Base-by-base conservation (phyloP, 257 asterid genomes). In the Solanum neorickii region DNA sequence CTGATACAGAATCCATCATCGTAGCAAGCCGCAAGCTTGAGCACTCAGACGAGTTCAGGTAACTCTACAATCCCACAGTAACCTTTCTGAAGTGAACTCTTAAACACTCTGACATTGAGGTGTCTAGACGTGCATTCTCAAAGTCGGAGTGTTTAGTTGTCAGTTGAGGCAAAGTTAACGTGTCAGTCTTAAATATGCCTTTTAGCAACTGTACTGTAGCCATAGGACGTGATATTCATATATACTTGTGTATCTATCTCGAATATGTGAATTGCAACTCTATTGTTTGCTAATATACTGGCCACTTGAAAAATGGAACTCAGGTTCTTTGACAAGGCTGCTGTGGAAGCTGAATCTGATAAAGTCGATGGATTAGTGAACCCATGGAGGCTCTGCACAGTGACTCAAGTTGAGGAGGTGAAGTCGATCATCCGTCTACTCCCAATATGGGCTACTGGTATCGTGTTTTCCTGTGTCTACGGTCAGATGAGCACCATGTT, bases 401-500 rank as follows among this genome's bases (percentile, higher is more conserved):
- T 91, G 29, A 96, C 98, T 11, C 99, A 96, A 90, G 98, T 96
- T 5, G 98, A 96, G 89, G 99, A 96, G 88, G 60, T 96, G 18
- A 96, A 96, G 85, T 91, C 96, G 83, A 56, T 96, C 18, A 75
- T 94, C 85, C 90, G 96, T 5, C 75, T 96, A 14, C 96, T 96
- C 74, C 98, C 98, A 0, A 77, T 94, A 9, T 96, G 98, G 98
- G 98, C 98, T 1, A 90, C 98, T 1, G 98, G 98, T 5, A 95
- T 96, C 37, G 87, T 96, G 6, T 94, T 95, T 86, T 88, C 97
- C 2, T 88, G 98, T 2, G 98, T 96, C 0, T 96, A 94, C 90
- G 87, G 94, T 46, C 99, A 96, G 86, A 94, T 95, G 98, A 94
- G 86, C 97, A 96, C 98, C 42, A 94, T 96, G 95, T 96, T 96